Conservation (phyloP, 306 rosid species). For the Clitoria ternatea region DNA sequence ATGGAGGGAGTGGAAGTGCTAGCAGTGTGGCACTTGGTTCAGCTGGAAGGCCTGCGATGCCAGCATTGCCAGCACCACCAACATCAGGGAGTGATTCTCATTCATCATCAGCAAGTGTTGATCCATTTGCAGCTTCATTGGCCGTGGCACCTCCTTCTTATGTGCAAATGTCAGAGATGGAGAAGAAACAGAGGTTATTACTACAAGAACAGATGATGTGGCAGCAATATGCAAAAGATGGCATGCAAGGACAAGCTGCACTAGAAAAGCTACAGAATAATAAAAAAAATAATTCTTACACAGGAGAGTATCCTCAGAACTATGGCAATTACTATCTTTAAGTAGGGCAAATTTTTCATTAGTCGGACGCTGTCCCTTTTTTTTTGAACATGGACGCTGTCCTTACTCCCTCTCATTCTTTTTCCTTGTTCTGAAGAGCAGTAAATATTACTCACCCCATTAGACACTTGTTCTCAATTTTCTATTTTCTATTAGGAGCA, state of each 20-base stretch:
- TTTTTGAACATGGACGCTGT: no score
- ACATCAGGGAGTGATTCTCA: background rate
- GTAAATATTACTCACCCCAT: background rate
- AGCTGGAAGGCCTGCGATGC: conserved; percentile 67
- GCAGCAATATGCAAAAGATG: conserved; percentile 78
- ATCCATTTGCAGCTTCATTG: conserved; percentile 84
- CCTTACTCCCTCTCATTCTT: background rate
- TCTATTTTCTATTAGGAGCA: conserved; percentile 4
- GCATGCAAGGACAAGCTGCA: conserved; percentile 59
- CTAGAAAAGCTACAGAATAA: conserved; percentile 33
- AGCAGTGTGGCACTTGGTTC: conserved; percentile 87
- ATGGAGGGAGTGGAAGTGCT: conserved; percentile 66
- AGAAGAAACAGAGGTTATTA: conserved; percentile 77
- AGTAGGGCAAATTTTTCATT: background rate
- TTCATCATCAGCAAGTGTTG: conserved; percentile 3
- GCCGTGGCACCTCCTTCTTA: conserved; percentile 74
- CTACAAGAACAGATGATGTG: conserved; percentile 78
- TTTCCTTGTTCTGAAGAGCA: background rate
- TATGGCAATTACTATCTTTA: conserved; percentile 32
- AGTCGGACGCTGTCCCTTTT: no score
- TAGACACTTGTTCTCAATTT: conserved; percentile 6
- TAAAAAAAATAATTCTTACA: conserved; percentile 29
- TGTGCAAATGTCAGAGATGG: conserved; percentile 96
- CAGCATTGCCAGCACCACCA: conserved; percentile 80
- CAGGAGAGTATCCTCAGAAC: conserved; percentile 57